phyloP scores from a whole-genome alignment of 2,329 filamentous ascomycete species.

The Blumeria hordei region DNA sequence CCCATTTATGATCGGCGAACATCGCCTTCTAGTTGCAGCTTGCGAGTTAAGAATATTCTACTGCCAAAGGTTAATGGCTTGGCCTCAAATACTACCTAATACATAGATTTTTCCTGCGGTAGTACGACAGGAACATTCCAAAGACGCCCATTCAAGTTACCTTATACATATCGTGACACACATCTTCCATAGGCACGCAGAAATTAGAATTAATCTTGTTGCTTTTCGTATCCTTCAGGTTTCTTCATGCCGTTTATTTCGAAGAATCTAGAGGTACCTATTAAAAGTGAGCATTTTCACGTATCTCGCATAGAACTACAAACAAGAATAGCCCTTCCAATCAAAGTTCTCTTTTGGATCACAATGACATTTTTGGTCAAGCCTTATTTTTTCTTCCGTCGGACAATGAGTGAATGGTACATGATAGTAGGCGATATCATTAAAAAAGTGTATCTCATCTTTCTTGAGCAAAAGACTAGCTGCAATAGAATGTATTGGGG shows the following conservation, averaged over 20 bases:
- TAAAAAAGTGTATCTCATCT: slow-evolving; percentile 93
- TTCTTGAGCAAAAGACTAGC: slow-evolving; percentile 71
- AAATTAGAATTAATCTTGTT: slow-evolving; percentile 24
- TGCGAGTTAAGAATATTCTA: too few relatives aligned
- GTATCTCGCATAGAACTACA: slow-evolving; percentile 17
- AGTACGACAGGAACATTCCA: too few relatives aligned
- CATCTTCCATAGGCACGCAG: too few relatives aligned
- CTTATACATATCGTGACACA: too few relatives aligned
- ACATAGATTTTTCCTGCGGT: too few relatives aligned
- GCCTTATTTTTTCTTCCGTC: slow-evolving; percentile 59
- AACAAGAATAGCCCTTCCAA: slow-evolving; percentile 97
- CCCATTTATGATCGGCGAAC: too few relatives aligned
- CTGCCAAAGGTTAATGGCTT: too few relatives aligned
- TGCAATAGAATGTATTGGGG: slow-evolving; percentile 93
- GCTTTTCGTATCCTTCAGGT: slow-evolving; percentile 62
- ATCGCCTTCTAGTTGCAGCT: too few relatives aligned
- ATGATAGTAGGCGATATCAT: slow-evolving; percentile 96
- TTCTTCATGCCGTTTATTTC: slow-evolving; percentile 61
- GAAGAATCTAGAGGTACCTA: slow-evolving; percentile 69
- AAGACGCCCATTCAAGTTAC: too few relatives aligned
- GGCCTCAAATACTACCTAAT: too few relatives aligned
- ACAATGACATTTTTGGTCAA: slow-evolving; percentile 79
- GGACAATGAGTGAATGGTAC: slow-evolving; percentile 96
- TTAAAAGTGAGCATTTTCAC: slow-evolving; percentile 6
- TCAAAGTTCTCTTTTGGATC: slow-evolving; percentile 96